Conservation (phyloP, 2,329 filamentous ascomycete species). For the Dactylellina leptospora region DNA sequence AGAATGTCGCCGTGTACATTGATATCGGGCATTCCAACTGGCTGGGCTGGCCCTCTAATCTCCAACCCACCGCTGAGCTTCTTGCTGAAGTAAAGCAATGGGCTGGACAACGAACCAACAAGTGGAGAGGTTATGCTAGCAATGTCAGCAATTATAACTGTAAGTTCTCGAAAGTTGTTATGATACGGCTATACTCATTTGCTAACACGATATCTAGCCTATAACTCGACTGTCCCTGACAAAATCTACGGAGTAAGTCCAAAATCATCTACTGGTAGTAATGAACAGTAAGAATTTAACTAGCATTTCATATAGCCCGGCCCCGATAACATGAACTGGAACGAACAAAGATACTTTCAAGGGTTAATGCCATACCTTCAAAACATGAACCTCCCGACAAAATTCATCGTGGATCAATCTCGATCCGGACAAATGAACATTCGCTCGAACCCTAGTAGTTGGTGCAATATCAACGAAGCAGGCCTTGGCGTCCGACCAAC, state of each 20-base stretch:
- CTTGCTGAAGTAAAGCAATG: constrained; percentile 64
- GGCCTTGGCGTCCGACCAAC: constrained; percentile 73
- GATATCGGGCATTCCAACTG: constrained; percentile 63
- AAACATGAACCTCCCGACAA: constrained; percentile 64
- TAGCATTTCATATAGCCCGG: constrained; percentile 60
- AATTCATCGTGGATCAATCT: constrained; percentile 65
- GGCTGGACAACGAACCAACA: constrained; percentile 62
- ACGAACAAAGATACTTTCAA: constrained; percentile 66
- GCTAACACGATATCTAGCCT: constrained; percentile 54
- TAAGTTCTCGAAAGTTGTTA: constrained; percentile 55
- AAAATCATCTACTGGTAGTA: too few species aligned
- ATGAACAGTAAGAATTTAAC: too few species aligned
- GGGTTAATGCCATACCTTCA: constrained; percentile 65
- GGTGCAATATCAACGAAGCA: constrained; percentile 72
- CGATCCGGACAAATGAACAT: constrained; percentile 58
- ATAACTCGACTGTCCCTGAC: constrained; percentile 59
- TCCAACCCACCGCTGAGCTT: constrained; percentile 62
- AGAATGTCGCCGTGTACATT: constrained; percentile 61
- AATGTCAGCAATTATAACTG: constrained; percentile 71
- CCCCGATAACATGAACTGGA: constrained; percentile 65
- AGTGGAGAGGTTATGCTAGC: constrained; percentile 66
- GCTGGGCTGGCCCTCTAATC: constrained; percentile 62
- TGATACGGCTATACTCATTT: constrained; percentile 62
- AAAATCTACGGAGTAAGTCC: constrained; percentile 54
- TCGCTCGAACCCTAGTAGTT: constrained; percentile 69